A percentile compares a stretch with the other conserved stretches of the same genome.
phyloP scores from a whole-genome alignment of 805 yeast species.

The Barnettozyma sucrosica region DNA sequence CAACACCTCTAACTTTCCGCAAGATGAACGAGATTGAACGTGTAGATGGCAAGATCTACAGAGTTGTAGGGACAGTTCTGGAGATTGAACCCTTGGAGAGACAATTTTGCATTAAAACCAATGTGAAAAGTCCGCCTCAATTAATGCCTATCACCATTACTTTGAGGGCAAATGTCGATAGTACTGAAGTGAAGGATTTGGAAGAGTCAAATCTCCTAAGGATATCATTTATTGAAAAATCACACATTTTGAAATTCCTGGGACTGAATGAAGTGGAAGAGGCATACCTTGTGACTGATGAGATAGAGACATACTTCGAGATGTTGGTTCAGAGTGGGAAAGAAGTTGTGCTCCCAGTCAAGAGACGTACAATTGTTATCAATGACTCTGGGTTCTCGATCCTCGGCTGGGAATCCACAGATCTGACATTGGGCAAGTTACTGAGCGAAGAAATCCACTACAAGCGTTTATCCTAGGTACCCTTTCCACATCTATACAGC shows the following conservation, averaged over 20 bases:
- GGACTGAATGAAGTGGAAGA: conserved; percentile 22
- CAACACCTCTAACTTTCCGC: neutral
- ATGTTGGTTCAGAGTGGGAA: conserved; percentile 7
- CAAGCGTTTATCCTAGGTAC: neutral
- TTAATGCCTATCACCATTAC: conserved; percentile 12
- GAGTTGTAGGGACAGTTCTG: conserved; percentile 13
- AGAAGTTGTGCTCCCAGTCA: conserved; percentile 6
- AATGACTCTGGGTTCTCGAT: conserved; percentile 6
- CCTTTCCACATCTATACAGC: no score
- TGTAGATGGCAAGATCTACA: conserved; percentile 17
- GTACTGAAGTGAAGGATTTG: neutral
- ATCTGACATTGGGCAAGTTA: conserved; percentile 10
- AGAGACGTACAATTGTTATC: conserved; percentile 13
- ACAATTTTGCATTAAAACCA: conserved; percentile 13
- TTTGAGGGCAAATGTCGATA: neutral
- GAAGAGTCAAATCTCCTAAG: conserved; percentile 11
- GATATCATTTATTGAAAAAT: conserved; percentile 9
- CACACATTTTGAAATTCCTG: conserved; percentile 17
- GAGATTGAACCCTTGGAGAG: conserved; percentile 16
- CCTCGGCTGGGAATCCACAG: conserved; percentile 18
- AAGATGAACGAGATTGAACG: conserved; percentile 15
- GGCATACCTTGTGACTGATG: conserved; percentile 13
- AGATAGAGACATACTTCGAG: conserved; percentile 7
- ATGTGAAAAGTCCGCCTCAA: conserved; percentile 5
- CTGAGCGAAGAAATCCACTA: neutral